A percentile compares a stretch with the other conserved stretches of the same genome.
Evolutionary conservation across 768 basidiomycete genomes (phyloP).

Genomic region (Pleurotus giganteus): DNA sequence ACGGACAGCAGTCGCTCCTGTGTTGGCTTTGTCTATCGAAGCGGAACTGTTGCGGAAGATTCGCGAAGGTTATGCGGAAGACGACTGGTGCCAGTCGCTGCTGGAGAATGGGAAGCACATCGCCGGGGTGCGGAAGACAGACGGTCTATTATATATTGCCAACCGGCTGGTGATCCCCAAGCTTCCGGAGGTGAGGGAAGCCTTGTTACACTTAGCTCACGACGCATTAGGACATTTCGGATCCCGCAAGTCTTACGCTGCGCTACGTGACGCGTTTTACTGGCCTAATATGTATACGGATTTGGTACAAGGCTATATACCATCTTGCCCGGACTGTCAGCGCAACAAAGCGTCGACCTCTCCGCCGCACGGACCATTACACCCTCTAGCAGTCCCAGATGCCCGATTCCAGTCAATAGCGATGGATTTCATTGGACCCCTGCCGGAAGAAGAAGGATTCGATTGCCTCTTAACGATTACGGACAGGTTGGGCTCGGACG

Average conservation of each 20-base stretch:
- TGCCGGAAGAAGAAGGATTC: slow-evolving; percentile 24
- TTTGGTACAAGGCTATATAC: slow-evolving; percentile 24
- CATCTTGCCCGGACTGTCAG: slow-evolving; percentile 23
- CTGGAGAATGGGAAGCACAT: slow-evolving; percentile 14
- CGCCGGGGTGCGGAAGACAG: slow-evolving; percentile 6
- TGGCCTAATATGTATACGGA: slow-evolving; percentile 23
- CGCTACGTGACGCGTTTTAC: slow-evolving; percentile 15
- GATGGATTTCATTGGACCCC: slow-evolving; percentile 29
- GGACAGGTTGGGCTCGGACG: slow-evolving; percentile 13
- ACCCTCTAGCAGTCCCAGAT: slow-evolving; percentile 19
- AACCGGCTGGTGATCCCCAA: slow-evolving; percentile 11
- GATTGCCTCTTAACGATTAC: slow-evolving; percentile 26
- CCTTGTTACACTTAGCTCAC: slow-evolving; percentile 13
- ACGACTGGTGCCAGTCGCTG: background rate
- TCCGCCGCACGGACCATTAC: slow-evolving; percentile 25
- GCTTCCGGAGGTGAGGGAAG: slow-evolving; percentile 17
- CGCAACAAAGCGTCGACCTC: slow-evolving; percentile 12
- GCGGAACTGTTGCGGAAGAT: background rate
- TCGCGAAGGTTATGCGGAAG: background rate
- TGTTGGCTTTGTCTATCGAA: slow-evolving; percentile 15
- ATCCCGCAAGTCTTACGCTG: slow-evolving; percentile 16
- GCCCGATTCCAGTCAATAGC: slow-evolving; percentile 17
- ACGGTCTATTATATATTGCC: slow-evolving; percentile 14
- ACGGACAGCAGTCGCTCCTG: slow-evolving; percentile 13
- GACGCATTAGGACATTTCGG: slow-evolving; percentile 18